Conservation (phyloP, 352 stramenopile genomes). For the Phytopythium vexans region DNA sequence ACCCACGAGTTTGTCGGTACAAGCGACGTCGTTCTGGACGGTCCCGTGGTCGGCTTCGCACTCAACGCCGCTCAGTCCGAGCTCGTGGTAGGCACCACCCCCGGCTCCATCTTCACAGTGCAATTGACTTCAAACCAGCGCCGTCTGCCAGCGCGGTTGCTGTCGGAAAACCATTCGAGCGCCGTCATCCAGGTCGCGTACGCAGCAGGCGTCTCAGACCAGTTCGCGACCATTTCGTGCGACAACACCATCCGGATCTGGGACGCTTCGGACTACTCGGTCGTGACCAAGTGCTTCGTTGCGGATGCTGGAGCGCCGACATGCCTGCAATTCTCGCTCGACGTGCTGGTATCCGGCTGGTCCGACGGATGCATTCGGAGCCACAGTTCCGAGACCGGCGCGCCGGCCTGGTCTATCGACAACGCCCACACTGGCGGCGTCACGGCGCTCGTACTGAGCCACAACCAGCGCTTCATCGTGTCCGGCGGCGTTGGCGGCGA, state of each 20-base stretch:
- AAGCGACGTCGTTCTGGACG: constrained; percentile 65
- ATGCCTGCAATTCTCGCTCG: constrained; percentile 81
- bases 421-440: constrained; percentile 89
- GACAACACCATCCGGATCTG: constrained; percentile 90
- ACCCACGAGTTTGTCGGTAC: constrained; percentile 71
- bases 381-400: constrained; percentile 83
- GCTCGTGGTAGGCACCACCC: constrained; percentile 71
- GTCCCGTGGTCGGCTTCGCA: constrained; percentile 46
- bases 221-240: constrained; percentile 85
- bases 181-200: constrained; percentile 81
- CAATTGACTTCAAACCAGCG: constrained; percentile 26
- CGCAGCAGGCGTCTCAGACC: constrained; percentile 69
- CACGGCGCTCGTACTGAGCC: constrained; percentile 84
- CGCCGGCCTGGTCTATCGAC: constrained; percentile 85
- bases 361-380: constrained; percentile 86
- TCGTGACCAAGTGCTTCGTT: constrained; percentile 50
- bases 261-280: constrained; percentile 87
- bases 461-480: constrained; percentile 89
- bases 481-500: constrained; percentile 82
- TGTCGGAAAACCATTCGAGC: constrained; percentile 79
- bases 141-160: constrained; percentile 19
- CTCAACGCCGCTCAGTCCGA: constrained; percentile 64
- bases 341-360: constrained; percentile 90
- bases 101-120: constrained; percentile 76
- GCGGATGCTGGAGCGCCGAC: constrained; percentile 60